Evolutionary conservation across 129 eudicot genomes (phyloP), one percentile per base, ranked within the genome.

Genomic region (Apium graveolens): DNA sequence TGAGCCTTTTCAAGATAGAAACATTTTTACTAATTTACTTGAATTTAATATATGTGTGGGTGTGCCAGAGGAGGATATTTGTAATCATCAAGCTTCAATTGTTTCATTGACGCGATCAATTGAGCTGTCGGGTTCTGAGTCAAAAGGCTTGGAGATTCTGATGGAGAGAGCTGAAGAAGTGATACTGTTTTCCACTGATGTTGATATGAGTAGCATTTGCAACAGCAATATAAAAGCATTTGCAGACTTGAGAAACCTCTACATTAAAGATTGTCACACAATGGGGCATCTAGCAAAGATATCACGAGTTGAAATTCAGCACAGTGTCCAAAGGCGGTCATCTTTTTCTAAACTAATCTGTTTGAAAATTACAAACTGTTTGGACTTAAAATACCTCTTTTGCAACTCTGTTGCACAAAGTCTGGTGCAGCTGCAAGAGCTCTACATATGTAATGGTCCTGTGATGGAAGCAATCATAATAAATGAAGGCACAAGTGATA

Each of bases 381-480:
- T 5, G 0, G 20, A 0, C 0, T 2, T 63, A 37, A 63, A 29
- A 63, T 63, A 63, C 70, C 70, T 63, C 35, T 63, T 27, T 18
- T 27, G 18, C 17, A 4, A 63, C 1, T n/a, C 16, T 26, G 32
- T 63, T 27, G 70, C 70, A 63, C 27, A 26, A 63, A 9, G 17
- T 63, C 20, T 63, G 7, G 70, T 2, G 1, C 70, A 63, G 12
- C 13, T 63, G 70, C 37, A 60, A 10, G 13, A 60, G 29, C 68
- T 62, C 6, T 0, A 0, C 3, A 34, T 62, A 2, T 0, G 3
- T 10, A 1, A 3, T 11, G 27, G 70, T 63, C 0, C 0, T 10
- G 0, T 7, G 2, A 63, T 63, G 70, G 70, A 63, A 27, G 70
- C 7, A 3, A 29, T 63, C 0, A 18, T 63, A 63, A 27, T 26